phyloP scores from a whole-genome alignment of 2,329 filamentous ascomycete species.

The Myriosclerotinia duriaeana region DNA sequence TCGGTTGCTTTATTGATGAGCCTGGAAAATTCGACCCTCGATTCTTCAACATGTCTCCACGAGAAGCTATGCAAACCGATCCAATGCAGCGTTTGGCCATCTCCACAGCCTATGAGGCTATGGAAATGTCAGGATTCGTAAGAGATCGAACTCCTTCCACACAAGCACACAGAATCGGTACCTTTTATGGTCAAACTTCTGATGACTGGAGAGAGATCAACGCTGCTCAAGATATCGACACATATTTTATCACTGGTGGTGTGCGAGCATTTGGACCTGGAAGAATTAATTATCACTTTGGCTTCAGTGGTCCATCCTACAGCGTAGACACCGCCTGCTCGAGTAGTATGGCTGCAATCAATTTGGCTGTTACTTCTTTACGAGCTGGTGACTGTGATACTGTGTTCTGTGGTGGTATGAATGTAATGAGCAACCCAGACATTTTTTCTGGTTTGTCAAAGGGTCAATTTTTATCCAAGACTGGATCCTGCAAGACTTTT shows the following conservation, averaged over 20 bases:
- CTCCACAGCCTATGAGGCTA: conserved; percentile 70
- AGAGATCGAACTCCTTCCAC: conserved; percentile 32
- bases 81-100: conserved; percentile 76
- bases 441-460: conserved; percentile 40
- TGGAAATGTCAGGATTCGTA: conserved; percentile 23
- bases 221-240: conserved; percentile 33
- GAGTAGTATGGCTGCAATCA: conserved; percentile 53
- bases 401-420: conserved; percentile 46
- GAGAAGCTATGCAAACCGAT: conserved; percentile 75
- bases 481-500: conserved; percentile 44
- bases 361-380: conserved; percentile 53
- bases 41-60: conserved; percentile 83
- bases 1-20: conserved; percentile 68
- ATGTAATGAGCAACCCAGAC: conserved; percentile 31
- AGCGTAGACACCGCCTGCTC: conserved; percentile 61
- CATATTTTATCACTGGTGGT: conserved; percentile 36
- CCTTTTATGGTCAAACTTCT: conserved; percentile 30
- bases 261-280: conserved; percentile 36
- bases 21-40: conserved; percentile 73
- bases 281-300: conserved; percentile 44
- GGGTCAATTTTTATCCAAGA: conserved; percentile 44
- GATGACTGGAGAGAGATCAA: conserved; percentile 31
- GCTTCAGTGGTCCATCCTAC: conserved; percentile 51
- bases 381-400: conserved; percentile 47
- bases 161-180: conserved; percentile 44